phyloP scores from a whole-genome alignment of 1,139 yeast genomes.

The Magnusiomyces starmeri region DNA sequence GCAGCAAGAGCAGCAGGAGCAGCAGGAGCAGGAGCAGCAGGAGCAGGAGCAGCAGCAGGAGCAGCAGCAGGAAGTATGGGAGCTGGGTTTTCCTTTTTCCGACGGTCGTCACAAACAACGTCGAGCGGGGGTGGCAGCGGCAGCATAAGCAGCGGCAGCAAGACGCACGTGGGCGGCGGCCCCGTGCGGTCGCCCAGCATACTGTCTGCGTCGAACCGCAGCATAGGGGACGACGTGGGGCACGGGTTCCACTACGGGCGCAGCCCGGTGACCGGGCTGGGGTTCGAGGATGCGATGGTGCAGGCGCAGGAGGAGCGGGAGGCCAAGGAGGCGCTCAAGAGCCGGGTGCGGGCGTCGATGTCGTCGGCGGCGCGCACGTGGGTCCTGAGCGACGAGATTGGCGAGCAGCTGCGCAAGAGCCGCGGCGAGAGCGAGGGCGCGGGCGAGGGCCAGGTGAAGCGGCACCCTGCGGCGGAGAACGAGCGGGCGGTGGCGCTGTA shows the following conservation, averaged over 20 bases:
- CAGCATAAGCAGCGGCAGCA: constrained; percentile 1
- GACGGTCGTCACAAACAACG: not conserved
- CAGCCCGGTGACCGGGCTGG: constrained; percentile 13
- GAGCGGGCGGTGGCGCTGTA: constrained; percentile 32
- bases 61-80: not conserved
- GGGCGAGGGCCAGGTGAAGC: constrained; percentile 4
- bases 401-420: constrained; percentile 1
- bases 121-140: too few species aligned
- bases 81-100: constrained; percentile 3
- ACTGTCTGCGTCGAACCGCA: not conserved
- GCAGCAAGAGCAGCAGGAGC: not conserved
- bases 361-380: constrained; percentile 16
- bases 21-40: not conserved
- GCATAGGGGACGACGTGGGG: not conserved
- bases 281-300: not conserved
- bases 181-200: not conserved
- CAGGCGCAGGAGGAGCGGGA: constrained; percentile 8
- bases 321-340: constrained; percentile 10
- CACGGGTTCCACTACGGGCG: constrained; percentile 9
- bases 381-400: constrained; percentile 4
- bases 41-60: not conserved
- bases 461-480: constrained; percentile 17
- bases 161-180: constrained; percentile 2
- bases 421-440: not conserved
- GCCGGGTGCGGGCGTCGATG: constrained; percentile 18